phyloP scores from a whole-genome alignment of 495 filamentous ascomycete genomes.

The Melanomma pulvis-pyrius region DNA sequence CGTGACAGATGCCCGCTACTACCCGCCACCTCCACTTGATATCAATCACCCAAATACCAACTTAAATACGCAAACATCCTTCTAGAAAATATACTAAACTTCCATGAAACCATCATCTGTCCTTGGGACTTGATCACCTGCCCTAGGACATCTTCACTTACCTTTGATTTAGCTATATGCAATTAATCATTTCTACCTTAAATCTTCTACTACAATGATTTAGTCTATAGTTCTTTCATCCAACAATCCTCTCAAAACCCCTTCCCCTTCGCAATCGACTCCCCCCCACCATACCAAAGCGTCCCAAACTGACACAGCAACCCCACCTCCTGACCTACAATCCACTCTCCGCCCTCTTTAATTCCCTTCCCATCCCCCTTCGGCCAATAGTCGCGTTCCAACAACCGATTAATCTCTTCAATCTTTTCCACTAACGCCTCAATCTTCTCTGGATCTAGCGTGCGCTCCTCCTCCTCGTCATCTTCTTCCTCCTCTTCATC shows the following conservation, averaged over 20 bases:
- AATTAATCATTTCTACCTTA: no score
- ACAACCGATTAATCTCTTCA: conserved; percentile 73
- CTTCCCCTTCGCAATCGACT: conserved; percentile 63
- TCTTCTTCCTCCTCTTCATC: neutral
- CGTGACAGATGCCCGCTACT: neutral
- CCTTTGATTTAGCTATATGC: no score
- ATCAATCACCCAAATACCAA: no score
- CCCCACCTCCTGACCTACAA: conserved; percentile 75
- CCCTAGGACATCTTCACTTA: neutral
- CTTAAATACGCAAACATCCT: no score
- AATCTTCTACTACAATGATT: neutral
- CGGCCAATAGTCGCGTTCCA: conserved; percentile 69
- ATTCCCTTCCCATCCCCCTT: conserved; percentile 46
- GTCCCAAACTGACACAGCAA: conserved; percentile 68
- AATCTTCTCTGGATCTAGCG: conserved; percentile 52
- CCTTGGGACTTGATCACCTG: no score
- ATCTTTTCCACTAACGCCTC: conserved; percentile 64
- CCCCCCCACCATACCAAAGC: conserved; percentile 84
- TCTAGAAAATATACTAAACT: no score
- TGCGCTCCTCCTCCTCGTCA: conserved; percentile 32
- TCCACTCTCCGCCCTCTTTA: conserved; percentile 62
- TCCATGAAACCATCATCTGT: no score
- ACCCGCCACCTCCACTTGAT: neutral
- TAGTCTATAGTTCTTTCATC: neutral
- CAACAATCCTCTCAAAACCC: conserved; percentile 51